Percentiles rank a stretch among this genome's conserved stretches.
Conservation (phyloP, 768 basidiomycete species). For the Boletellus ananas region DNA sequence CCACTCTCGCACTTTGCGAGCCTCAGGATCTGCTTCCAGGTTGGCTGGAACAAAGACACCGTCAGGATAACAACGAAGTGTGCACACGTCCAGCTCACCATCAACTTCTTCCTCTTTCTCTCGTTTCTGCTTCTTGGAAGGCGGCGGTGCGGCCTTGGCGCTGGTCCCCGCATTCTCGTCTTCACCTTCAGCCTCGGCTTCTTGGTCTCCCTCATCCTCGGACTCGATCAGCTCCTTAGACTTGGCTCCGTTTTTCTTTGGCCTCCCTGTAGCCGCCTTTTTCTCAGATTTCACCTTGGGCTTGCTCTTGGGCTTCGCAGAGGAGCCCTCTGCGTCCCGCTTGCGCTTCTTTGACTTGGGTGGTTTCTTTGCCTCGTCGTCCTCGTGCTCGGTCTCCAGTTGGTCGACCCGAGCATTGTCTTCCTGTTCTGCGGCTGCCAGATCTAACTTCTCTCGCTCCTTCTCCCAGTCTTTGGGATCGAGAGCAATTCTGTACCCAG, state of each 20-base stretch:
- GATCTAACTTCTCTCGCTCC: conserved; percentile 34
- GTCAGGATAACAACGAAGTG: conserved; percentile 5
- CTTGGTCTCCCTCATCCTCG: conserved; percentile 54
- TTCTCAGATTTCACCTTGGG: conserved; percentile 45
- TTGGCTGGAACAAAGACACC: conserved; percentile 30
- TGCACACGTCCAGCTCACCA: conserved; percentile 38
- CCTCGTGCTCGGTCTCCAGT: conserved; percentile 50
- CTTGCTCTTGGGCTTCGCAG: conserved; percentile 39
- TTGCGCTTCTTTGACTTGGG: conserved; percentile 56
- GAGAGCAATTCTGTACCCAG: conserved; percentile 71
- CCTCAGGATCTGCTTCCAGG: conserved; percentile 56
- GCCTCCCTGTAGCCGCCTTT: conserved; percentile 28
- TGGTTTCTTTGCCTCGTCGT: conserved; percentile 48
- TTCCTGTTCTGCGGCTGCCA: conserved; percentile 42
- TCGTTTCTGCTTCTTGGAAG: conserved; percentile 59
- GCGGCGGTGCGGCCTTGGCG: conserved; percentile 56
- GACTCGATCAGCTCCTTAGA: conserved; percentile 64
- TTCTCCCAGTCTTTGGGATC: conserved; percentile 71
- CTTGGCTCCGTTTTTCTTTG: conserved; percentile 57
- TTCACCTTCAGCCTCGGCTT: conserved; percentile 45
- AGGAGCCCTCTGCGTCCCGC: conserved; percentile 51
- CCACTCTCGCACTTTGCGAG: conserved; percentile 82
- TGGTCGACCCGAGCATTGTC: conserved; percentile 66
- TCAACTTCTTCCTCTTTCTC: conserved; percentile 61
- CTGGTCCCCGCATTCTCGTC: conserved; percentile 46